A percentile compares a stretch with the other conserved stretches of the same genome.
Conservation (phyloP, 495 filamentous ascomycete genomes). For the Penicillium argentinense region DNA sequence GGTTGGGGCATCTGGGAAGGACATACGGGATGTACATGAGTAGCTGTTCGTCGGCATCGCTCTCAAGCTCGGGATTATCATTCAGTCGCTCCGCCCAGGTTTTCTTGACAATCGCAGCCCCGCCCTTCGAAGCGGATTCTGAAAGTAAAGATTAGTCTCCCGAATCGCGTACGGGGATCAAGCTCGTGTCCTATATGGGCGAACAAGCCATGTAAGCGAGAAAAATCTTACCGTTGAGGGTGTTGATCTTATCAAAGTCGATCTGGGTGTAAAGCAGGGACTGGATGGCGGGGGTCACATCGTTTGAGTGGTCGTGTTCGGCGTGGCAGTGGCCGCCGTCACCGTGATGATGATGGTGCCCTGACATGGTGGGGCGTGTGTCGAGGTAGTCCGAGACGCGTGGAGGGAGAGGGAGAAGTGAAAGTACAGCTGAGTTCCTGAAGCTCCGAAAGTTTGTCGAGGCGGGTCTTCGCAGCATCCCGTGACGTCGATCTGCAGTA, state of each 20-base stretch:
- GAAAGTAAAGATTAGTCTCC: slow-evolving; percentile 11
- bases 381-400: slow-evolving; percentile 11
- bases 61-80: slow-evolving; percentile 70
- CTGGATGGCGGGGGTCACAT: slow-evolving; percentile 86
- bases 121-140: slow-evolving; percentile 64
- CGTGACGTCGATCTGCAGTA: slow-evolving; percentile 26
- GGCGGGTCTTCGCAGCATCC: slow-evolving; percentile 19
- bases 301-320: slow-evolving; percentile 81
- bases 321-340: slow-evolving; percentile 43
- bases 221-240: slow-evolving; percentile 64
- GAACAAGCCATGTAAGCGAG: neutral
- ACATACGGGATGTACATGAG: slow-evolving; percentile 87
- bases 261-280: slow-evolving; percentile 87
- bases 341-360: slow-evolving; percentile 44
- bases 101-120: slow-evolving; percentile 78
- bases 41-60: slow-evolving; percentile 90
- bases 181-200: too few species aligned
- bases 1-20: too few species aligned
- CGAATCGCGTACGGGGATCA: too few species aligned
- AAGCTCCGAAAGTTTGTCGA: neutral
- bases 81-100: slow-evolving; percentile 80
- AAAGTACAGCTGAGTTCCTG: neutral
- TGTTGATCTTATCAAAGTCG: slow-evolving; percentile 79
- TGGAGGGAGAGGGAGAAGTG: neutral
- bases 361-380: slow-evolving; percentile 32